Conservation (phyloP, 202 grass and related monocot genomes). For the Schoenoplectus triqueter region DNA sequence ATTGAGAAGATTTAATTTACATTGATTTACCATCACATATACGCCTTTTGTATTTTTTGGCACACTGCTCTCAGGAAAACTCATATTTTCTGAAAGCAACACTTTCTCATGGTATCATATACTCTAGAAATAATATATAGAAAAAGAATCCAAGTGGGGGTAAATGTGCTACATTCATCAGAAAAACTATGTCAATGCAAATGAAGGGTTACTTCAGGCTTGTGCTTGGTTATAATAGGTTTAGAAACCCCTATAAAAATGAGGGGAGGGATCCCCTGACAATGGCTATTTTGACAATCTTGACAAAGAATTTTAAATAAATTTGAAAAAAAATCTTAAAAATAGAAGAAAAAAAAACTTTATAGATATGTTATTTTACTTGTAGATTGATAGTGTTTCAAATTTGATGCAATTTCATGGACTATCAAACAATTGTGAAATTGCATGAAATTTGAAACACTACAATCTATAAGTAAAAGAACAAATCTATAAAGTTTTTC, state of each 20-base stretch:
- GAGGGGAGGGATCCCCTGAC: no score
- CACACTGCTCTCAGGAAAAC: neutral
- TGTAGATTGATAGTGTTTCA: no score
- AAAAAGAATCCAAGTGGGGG: neutral
- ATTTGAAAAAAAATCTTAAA: no score
- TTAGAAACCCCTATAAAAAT: neutral
- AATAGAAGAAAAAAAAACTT: no score
- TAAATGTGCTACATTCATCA: constrained; percentile 10
- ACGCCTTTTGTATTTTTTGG: constrained; percentile 2
- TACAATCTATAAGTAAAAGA: no score
- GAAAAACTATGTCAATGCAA: constrained; percentile 3
- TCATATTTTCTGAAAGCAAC: neutral
- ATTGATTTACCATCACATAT: neutral
- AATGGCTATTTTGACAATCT: no score
- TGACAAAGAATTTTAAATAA: no score
- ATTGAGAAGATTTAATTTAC: neutral
- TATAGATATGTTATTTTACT: no score
- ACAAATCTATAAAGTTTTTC: no score
- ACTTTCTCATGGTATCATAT: neutral
- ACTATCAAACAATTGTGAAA: no score
- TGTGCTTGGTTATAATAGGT: neutral
- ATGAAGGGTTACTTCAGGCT: constrained; percentile 6
- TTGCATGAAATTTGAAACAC: no score
- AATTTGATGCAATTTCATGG: no score
- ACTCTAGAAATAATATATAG: neutral